A percentile compares a stretch with the other conserved stretches of the same genome.
Conservation (phyloP, 441 rosid species). For the Corymbia citriodora region DNA sequence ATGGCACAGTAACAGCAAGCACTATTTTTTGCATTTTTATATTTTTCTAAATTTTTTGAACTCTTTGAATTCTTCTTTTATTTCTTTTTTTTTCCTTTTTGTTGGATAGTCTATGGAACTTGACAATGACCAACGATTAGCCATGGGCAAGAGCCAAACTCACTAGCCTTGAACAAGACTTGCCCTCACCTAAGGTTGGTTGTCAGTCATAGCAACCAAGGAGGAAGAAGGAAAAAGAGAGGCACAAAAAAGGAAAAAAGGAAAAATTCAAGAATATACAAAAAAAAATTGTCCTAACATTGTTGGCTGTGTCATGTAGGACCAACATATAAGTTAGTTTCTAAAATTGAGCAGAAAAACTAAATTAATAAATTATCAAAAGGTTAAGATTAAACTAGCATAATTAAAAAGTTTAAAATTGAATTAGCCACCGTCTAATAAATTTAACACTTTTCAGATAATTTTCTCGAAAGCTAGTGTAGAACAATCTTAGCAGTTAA, state of each 20-base stretch:
- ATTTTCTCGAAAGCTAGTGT: not conserved
- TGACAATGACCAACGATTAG: fast-evolving
- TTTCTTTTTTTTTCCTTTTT: not conserved
- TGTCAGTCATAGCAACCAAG: fast-evolving
- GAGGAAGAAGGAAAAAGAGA: not conserved
- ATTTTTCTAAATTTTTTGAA: not conserved
- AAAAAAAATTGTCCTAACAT: not conserved
- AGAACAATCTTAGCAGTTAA: not conserved
- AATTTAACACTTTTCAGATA: not conserved
- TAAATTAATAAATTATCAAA: not conserved
- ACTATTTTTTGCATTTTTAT: not conserved
- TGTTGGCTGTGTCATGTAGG: too few species aligned
- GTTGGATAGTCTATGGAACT: not conserved
- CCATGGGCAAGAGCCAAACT: not conserved
- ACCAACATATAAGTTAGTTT: too few species aligned
- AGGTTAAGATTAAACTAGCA: not conserved
- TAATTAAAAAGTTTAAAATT: not conserved
- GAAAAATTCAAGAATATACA: not conserved
- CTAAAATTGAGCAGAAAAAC: not conserved
- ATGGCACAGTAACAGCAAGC: not conserved
- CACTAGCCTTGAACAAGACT: not conserved
- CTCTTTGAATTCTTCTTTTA: not conserved
- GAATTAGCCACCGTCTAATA: not conserved
- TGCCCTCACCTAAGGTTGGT: not conserved
- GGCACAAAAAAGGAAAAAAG: not conserved